Conservation (phyloP, 192 early-diverging fungal genomes). For the Cladochytrium replicatum region DNA sequence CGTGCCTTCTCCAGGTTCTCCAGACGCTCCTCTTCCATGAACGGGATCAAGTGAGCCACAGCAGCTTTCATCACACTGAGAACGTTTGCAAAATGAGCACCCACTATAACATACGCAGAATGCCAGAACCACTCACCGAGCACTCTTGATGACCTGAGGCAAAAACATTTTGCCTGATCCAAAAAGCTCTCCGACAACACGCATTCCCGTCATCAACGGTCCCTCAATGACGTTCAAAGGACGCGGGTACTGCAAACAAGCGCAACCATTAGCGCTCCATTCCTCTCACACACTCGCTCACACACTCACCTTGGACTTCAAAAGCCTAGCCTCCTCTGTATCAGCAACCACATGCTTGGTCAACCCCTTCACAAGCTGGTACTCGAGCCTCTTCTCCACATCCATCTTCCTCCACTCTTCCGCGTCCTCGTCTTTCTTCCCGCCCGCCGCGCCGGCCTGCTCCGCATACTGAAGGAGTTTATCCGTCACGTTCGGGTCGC, state of each 20-base stretch:
- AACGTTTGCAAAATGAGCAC: neutral
- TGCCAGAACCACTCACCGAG: slow-evolving; percentile 38
- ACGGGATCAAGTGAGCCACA: slow-evolving; percentile 91
- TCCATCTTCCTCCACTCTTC: slow-evolving; percentile 76
- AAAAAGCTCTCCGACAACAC: slow-evolving; percentile 87
- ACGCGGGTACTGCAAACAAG: slow-evolving; percentile 55
- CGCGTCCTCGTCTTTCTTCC: slow-evolving; percentile 55
- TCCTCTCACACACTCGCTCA: neutral
- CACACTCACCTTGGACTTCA: slow-evolving; percentile 31
- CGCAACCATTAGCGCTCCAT: neutral
- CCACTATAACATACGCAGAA: neutral
- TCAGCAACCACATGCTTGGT: slow-evolving; percentile 89
- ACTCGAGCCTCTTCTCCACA: slow-evolving; percentile 64
- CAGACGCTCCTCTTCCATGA: slow-evolving; percentile 85
- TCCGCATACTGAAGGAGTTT: slow-evolving; percentile 89
- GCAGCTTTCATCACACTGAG: slow-evolving; percentile 91
- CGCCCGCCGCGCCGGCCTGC: slow-evolving; percentile 43
- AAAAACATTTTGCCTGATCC: slow-evolving; percentile 96
- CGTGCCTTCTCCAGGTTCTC: slow-evolving; percentile 43
- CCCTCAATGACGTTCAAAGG: slow-evolving; percentile 95
- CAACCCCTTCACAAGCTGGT: slow-evolving; percentile 89
- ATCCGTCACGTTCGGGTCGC: slow-evolving; percentile 82
- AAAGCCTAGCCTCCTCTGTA: slow-evolving; percentile 81
- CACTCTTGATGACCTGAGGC: slow-evolving; percentile 95
- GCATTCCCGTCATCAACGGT: slow-evolving; percentile 92